These are phyloP conservation scores for Cnidoscolus chayamansa DNA, from an alignment of 441 rosid species.

Conservation along the genomic window DNA sequence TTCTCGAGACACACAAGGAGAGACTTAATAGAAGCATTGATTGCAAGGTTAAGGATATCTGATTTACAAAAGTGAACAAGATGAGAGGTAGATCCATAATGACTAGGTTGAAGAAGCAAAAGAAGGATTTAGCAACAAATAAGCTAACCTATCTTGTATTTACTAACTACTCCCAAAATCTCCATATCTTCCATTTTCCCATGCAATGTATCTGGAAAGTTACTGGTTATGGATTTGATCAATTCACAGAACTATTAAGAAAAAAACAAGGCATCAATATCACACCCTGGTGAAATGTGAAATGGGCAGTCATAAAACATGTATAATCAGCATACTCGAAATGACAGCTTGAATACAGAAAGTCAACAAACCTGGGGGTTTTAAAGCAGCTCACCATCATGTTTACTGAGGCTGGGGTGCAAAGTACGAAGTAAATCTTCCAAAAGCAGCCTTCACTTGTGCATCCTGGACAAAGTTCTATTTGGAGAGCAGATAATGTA, in stretches of 20 bases:
- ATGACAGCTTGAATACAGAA: not conserved
- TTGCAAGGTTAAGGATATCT: conserved; percentile 6
- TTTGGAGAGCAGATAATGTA: conserved; percentile 68
- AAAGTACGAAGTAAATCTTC: conserved; percentile 90
- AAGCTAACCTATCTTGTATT: not conserved
- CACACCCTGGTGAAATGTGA: not conserved
- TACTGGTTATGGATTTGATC: not conserved
- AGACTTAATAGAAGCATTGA: not conserved
- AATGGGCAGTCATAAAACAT: not conserved
- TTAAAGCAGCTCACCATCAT: conserved; percentile 71
- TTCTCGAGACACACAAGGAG: not conserved
- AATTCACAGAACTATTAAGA: not conserved
- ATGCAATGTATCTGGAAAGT: not conserved
- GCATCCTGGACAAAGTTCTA: conserved; percentile 75
- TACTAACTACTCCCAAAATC: not conserved
- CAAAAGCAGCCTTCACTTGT: conserved; percentile 90
- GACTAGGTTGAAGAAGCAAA: not conserved
- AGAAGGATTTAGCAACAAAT: not conserved
- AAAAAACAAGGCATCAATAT: not conserved
- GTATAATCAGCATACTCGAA: conserved; percentile 1
- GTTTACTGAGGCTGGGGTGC: conserved; percentile 72
- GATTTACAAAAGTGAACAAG: not conserved
- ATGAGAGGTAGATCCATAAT: not conserved
- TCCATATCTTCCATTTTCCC: not conserved
- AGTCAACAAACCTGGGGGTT: conserved; percentile 64